These are phyloP conservation scores for Coemansia sp. DNA, from an alignment of 192 early-diverging fungal genomes.

Conservation along the genomic window DNA sequence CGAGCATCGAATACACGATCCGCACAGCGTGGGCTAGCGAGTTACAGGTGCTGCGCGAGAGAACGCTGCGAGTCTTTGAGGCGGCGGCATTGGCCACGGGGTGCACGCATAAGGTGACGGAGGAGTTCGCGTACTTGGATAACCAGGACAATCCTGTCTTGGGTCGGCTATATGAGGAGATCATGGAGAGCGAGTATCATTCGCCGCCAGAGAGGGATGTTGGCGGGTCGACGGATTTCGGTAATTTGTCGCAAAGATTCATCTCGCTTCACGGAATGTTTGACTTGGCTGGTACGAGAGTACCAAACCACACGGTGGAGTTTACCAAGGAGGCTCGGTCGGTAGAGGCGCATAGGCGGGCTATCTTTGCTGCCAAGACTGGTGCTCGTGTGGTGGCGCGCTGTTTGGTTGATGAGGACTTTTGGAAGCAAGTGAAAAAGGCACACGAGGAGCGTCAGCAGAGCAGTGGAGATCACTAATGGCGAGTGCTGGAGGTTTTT, in stretches of 20 bases:
- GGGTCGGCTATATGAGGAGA: slow-evolving; percentile 44
- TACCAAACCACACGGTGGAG: slow-evolving; percentile 62
- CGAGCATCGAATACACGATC: slow-evolving; percentile 57
- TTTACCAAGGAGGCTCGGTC: slow-evolving; percentile 63
- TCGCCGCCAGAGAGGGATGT: slow-evolving; percentile 18
- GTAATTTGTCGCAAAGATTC: slow-evolving; percentile 65
- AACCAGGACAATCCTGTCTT: slow-evolving; percentile 57
- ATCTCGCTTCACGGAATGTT: slow-evolving; percentile 58
- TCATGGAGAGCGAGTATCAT: slow-evolving; percentile 37
- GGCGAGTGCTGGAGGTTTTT: background rate
- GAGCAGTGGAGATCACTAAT: background rate
- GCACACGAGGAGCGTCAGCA: slow-evolving; percentile 8
- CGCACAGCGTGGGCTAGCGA: slow-evolving; percentile 57
- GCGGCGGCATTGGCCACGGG: slow-evolving; percentile 70
- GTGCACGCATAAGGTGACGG: slow-evolving; percentile 57
- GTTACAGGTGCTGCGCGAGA: slow-evolving; percentile 50
- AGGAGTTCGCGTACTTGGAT: slow-evolving; percentile 58
- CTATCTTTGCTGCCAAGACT: slow-evolving; percentile 56
- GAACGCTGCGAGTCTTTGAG: slow-evolving; percentile 58
- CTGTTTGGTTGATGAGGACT: slow-evolving; percentile 48
- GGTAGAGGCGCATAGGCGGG: slow-evolving; percentile 56
- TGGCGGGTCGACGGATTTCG: slow-evolving; percentile 70
- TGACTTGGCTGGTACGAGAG: slow-evolving; percentile 53
- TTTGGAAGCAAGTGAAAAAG: slow-evolving; percentile 46
- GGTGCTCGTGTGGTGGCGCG: slow-evolving; percentile 51